These are phyloP conservation scores for barley (Hordeum vulgare) DNA, from an alignment of 176 grass and related monocot genomes.

Conservation along the genomic window DNA sequence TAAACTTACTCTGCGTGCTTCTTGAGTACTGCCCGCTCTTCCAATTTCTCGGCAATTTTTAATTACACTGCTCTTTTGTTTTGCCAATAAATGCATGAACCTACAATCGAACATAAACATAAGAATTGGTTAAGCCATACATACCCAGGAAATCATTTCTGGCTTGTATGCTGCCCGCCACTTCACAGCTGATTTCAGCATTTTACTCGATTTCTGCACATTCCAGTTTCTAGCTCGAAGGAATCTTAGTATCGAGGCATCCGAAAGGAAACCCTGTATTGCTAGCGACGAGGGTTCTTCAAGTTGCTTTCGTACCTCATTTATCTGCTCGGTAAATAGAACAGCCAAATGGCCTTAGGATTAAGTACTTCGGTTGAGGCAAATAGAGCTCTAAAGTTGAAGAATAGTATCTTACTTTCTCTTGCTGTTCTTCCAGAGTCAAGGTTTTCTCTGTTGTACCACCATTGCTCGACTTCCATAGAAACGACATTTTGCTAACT, in stretches of 20 bases:
- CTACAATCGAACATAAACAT: background rate
- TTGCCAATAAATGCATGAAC: background rate
- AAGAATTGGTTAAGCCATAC: background rate
- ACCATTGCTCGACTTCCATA: conserved; percentile 41
- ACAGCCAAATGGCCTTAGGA: background rate
- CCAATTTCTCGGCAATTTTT: background rate
- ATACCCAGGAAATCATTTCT: conserved; percentile 61
- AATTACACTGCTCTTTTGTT: background rate
- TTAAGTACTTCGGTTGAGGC: background rate
- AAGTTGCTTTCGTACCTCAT: conserved; percentile 52
- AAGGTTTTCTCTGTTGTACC: conserved; percentile 26
- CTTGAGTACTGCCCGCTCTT: background rate
- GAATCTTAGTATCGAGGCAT: conserved; percentile 47
- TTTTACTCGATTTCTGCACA: conserved; percentile 61
- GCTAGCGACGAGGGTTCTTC: conserved; percentile 24
- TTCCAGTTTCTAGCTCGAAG: conserved; percentile 73
- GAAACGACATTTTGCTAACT: conserved; percentile 41
- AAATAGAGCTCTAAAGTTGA: background rate
- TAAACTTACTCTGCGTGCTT: background rate
- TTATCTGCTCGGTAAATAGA: conserved; percentile 35
- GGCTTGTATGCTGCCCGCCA: conserved; percentile 61
- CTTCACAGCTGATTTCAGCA: conserved; percentile 64
- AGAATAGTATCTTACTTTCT: conserved; percentile 20
- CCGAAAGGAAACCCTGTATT: conserved; percentile 47
- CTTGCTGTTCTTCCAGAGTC: conserved; percentile 41